phyloP scores from a whole-genome alignment of 2,329 filamentous ascomycete genomes.

The Elsinoe perseae region DNA sequence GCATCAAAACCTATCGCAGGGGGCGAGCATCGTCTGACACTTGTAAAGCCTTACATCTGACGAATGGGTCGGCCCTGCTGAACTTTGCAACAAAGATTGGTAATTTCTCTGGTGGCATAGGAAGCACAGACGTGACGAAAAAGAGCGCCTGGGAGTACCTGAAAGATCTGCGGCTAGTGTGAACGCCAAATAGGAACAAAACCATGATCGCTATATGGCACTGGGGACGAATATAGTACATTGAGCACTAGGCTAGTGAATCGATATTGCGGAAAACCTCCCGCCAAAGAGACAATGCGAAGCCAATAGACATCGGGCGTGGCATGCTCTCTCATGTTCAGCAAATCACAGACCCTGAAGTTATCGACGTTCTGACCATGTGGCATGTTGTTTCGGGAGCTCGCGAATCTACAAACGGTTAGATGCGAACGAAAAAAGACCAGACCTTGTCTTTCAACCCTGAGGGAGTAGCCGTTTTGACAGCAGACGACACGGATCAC shows the following conservation, averaged over 20 bases:
- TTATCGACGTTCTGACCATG: neutral
- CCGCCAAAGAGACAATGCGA: neutral
- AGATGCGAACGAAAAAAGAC: constrained; percentile 2
- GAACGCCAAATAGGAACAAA: neutral
- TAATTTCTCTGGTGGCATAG: neutral
- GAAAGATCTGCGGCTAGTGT: neutral
- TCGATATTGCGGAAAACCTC: neutral
- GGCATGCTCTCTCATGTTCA: neutral
- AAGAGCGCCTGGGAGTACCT: neutral
- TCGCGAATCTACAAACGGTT: neutral
- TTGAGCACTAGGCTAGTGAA: neutral
- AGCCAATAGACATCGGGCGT: too few relatives aligned
- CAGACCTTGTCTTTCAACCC: neutral
- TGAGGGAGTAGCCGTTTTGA: neutral
- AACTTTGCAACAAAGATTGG: too few relatives aligned
- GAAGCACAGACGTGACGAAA: neutral
- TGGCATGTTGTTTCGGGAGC: neutral
- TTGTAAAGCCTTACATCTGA: constrained; percentile 2
- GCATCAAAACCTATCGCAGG: neutral
- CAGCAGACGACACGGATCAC: neutral
- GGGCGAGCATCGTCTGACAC: neutral
- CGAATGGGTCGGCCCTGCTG: too few relatives aligned
- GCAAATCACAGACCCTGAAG: neutral
- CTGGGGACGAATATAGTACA: neutral
- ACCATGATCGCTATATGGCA: neutral